Percentiles rank a stretch among this genome's conserved stretches.
Evolutionary conservation across 495 filamentous ascomycete genomes (phyloP).

Genomic region (Daldinia vernicosa): DNA sequence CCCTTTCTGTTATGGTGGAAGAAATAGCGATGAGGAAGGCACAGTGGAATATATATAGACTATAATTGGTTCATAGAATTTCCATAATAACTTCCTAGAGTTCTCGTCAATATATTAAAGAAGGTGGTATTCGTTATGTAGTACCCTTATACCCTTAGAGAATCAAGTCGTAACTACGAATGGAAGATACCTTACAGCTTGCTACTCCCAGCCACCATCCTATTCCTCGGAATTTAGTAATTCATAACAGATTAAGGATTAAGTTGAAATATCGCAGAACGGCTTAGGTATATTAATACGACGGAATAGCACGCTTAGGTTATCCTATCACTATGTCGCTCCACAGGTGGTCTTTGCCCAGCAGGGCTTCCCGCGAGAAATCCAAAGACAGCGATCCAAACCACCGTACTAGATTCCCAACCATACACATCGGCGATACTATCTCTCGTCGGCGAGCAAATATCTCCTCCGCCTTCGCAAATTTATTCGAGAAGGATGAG

Average conservation of each 20-base stretch:
- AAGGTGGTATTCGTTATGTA: neutral
- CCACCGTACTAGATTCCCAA: constrained; percentile 25
- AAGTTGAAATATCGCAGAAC: constrained; percentile 18
- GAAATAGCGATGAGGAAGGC: no score
- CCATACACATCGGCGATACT: constrained; percentile 31
- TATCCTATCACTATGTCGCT: constrained; percentile 40
- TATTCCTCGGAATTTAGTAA: constrained; percentile 18
- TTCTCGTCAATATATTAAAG: neutral
- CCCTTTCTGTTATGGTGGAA: no score
- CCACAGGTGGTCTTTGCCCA: constrained; percentile 44
- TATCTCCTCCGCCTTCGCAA: constrained; percentile 39
- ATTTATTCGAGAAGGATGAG: constrained; percentile 39
- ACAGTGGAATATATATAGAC: no score
- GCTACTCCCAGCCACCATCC: constrained; percentile 13
- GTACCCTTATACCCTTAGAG: neutral
- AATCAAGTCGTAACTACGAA: neutral
- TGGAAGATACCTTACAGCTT: constrained; percentile 5
- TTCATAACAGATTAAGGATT: constrained; percentile 17
- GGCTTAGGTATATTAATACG: constrained; percentile 25
- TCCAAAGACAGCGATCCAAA: constrained; percentile 25
- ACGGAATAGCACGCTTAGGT: constrained; percentile 13
- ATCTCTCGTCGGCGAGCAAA: constrained; percentile 29
- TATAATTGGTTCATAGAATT: no score
- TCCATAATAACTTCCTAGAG: neutral
- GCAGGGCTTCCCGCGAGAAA: constrained; percentile 35